Conservation (phyloP, 495 filamentous ascomycete genomes). For the Lasiosphaeris hirsuta region DNA sequence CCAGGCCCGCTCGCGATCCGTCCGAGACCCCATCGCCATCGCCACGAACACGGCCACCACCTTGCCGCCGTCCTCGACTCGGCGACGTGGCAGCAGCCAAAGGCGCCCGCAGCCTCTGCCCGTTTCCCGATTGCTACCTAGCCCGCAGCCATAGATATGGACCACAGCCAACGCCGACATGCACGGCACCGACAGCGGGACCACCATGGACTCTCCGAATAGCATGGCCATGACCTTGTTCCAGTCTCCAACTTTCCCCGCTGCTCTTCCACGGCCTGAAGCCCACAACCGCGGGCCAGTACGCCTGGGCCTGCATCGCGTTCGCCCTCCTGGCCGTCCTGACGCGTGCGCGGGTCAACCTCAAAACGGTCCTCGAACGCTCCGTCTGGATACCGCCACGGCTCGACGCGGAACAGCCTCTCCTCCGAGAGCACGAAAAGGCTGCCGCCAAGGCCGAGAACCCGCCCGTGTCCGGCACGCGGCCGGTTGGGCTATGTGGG, state of each 20-base stretch:
- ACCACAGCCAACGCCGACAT: not conserved
- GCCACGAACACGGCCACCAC: too few species aligned
- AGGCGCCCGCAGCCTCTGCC: too few species aligned
- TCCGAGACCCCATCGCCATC: too few species aligned
- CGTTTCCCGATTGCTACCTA: not conserved
- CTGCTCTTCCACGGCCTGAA: constrained; percentile 66
- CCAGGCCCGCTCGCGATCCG: too few species aligned
- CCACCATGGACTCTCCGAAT: too few species aligned
- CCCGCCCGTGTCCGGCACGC: not conserved
- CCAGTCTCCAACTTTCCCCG: constrained; percentile 54
- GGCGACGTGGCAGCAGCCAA: too few species aligned
- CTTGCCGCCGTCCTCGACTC: too few species aligned
- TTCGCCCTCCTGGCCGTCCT: constrained; percentile 64
- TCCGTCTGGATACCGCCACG: constrained; percentile 16
- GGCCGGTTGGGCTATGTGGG: not conserved
- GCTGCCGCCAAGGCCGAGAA: not conserved
- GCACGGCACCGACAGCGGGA: not conserved
- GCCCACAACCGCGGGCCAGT: constrained; percentile 56
- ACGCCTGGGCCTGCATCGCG: constrained; percentile 77
- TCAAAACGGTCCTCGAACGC: constrained; percentile 44
- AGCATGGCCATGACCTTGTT: constrained; percentile 39
- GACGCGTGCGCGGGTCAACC: constrained; percentile 58
- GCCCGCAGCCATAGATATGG: not conserved
- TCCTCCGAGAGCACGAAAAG: not conserved
- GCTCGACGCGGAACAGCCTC: constrained; percentile 7